These are phyloP conservation scores for Trichoderma orchidacearum DNA, from an alignment of 495 filamentous ascomycete genomes.

Conservation along the genomic window DNA sequence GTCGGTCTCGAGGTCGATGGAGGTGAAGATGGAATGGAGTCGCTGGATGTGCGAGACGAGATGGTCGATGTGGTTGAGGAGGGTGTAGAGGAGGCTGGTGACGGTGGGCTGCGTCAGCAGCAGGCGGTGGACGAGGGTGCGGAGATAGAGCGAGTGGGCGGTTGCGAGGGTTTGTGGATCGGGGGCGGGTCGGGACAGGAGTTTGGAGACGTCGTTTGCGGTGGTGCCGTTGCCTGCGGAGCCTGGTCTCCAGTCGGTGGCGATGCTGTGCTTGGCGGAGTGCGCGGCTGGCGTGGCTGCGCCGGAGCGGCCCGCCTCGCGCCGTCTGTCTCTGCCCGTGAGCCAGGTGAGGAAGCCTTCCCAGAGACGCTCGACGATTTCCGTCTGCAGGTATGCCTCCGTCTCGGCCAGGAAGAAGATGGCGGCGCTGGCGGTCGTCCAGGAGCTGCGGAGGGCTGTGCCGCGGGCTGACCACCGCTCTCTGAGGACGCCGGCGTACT, in stretches of 20 bases:
- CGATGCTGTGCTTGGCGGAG: not conserved
- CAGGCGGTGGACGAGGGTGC: slow-evolving; percentile 47
- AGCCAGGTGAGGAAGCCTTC: slow-evolving; percentile 45
- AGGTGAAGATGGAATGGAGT: slow-evolving; percentile 55
- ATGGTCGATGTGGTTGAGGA: slow-evolving; percentile 61
- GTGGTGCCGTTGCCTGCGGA: not conserved
- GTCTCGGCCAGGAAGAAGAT: slow-evolving; percentile 80
- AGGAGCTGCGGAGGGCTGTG: slow-evolving; percentile 58
- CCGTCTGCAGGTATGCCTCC: slow-evolving; percentile 76
- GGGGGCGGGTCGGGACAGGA: slow-evolving; percentile 12
- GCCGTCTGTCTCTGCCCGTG: slow-evolving; percentile 4
- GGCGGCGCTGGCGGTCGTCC: slow-evolving; percentile 73
- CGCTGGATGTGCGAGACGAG: slow-evolving; percentile 62
- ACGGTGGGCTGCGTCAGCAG: slow-evolving; percentile 59
- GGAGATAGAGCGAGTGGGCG: slow-evolving; percentile 65
- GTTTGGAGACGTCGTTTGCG: slow-evolving; percentile 6
- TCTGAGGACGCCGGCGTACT: slow-evolving; percentile 40
- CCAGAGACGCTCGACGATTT: slow-evolving; percentile 72
- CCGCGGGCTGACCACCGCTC: slow-evolving; percentile 43
- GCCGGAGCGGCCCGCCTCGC: not conserved
- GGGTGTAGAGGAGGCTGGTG: slow-evolving; percentile 51
- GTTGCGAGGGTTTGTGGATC: slow-evolving; percentile 76
- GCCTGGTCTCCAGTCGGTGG: not conserved
- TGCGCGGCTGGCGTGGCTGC: not conserved
- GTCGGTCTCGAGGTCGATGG: slow-evolving; percentile 63